Evolutionary conservation across 345 rosid species (phyloP), one percentile per base, ranked within the genome.

Genomic region (Jatropha curcas): DNA sequence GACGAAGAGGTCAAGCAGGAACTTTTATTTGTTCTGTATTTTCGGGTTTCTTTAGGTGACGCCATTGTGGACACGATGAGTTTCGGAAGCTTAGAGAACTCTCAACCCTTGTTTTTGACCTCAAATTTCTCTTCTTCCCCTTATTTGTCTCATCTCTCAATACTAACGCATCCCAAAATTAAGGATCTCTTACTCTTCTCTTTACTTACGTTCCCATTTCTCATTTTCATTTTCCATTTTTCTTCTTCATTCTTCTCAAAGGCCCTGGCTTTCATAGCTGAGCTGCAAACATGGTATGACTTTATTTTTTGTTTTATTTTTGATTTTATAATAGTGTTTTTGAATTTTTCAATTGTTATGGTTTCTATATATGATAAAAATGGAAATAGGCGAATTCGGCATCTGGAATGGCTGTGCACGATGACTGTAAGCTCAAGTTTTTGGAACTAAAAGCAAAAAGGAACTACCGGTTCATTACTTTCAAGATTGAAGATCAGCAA

Each of bases 321-420:
- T 41, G 45, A 41, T 41, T 41, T 41, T 9, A 10, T 41, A 41
- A 8, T 9, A n/a, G n/a, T n/a, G n/a, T n/a, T n/a, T n/a, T n/a
- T n/a, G n/a, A n/a, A n/a, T 2, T 41, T 41, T 41, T 41, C 45
- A 41, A 7, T 39, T n/a, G n/a, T n/a, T n/a, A n/a, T n/a, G n/a
- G n/a, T n/a, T n/a, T n/a, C n/a, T n/a, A n/a, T n/a, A n/a, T n/a
- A n/a, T n/a, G n/a, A 57, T 13, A 19, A 56, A n/a, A 41, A 57
- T 9, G 35, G 77, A 60, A 25, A 6, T 71, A 94, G 98, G 90
- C 98, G 66, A 94, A 94, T 57, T 82, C 98, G 74, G 92, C 89
- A 20, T 94, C 98, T 24, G 98, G 98, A 79, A 92, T 92, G 98
- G 95, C 92, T 68, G 97, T 94, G 67, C 80, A 84, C 2, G 98